Base-by-base conservation (phyloP, 2,329 filamentous ascomycete species). In the Cytospora leucostoma region DNA sequence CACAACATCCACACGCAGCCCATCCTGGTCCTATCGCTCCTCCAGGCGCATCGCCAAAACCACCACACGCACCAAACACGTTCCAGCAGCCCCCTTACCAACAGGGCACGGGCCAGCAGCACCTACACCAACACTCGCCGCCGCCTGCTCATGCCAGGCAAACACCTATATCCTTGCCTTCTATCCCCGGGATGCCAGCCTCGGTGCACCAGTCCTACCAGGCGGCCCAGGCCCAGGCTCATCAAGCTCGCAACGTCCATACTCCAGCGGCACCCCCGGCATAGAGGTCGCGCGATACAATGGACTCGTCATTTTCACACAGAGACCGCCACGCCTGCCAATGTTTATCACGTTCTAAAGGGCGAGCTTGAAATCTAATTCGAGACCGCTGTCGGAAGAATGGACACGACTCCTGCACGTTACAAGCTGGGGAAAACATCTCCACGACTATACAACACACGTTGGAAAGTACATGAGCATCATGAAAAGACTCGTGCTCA, bases 161-260 rank as follows among this genome's bases (percentile, higher is more conserved):
- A 19, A 66, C 65, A 10, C 65, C 65, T 11, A 65, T 66, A 10
- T 61, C 65, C 2, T 50, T 66, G 27, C 65, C 65, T 3, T 54
- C 62, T 3, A 61, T 64, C 19, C 61, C 65, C 17, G 65, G 65
- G 5, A 66, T 66, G 65, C 65, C 65, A 7, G 65, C 62, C 2
- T 66, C 65, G 17, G 63, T 66, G 13, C 62, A 64, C 35, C 65
- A 66, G 21, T 64, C 63, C 33, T 64, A 66, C 40, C 63, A 66
- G 34, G 58, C 60, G 4, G 62, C 62, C 15, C 62, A 64, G 21
- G 65, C 65, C 7, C 61, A 66, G 37, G 61, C 56, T 4, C 59
- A 53, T 15, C 61, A 62, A 47, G 61, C 61, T n/a, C 61, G 54
- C 21, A 58, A 58, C 10, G 54, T 49, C 11, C 61, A 58, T 33